Evolutionary conservation across 768 basidiomycete genomes (phyloP).

Genomic region (Phallus indusiatus): DNA sequence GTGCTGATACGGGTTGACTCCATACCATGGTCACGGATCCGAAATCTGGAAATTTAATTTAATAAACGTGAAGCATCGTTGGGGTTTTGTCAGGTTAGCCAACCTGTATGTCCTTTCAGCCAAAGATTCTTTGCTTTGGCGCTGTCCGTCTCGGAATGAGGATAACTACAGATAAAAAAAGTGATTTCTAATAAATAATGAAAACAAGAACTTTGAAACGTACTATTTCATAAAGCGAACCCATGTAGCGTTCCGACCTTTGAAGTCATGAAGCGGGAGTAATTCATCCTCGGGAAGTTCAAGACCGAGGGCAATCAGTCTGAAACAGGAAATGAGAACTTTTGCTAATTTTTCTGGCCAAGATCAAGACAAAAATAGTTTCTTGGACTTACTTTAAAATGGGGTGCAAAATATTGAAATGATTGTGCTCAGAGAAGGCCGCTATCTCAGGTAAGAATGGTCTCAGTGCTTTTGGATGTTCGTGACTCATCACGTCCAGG

Average conservation of each 20-base stretch:
- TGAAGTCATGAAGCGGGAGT: slow-evolving; percentile 37
- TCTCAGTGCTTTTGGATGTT: slow-evolving; percentile 40
- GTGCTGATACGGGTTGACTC: slow-evolving; percentile 28
- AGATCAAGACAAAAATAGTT: neutral
- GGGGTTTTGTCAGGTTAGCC: too few relatives aligned
- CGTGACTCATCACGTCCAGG: slow-evolving; percentile 34
- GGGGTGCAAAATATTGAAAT: slow-evolving; percentile 37
- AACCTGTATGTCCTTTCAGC: slow-evolving; percentile 31
- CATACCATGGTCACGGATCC: slow-evolving; percentile 27
- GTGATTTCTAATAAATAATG: slow-evolving; percentile 17
- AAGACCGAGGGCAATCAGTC: slow-evolving; percentile 42
- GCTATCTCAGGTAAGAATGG: slow-evolving; percentile 46
- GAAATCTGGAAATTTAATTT: slow-evolving; percentile 19
- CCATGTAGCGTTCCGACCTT: slow-evolving; percentile 29
- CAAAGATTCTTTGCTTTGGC: slow-evolving; percentile 21
- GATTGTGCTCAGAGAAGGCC: slow-evolving; percentile 40
- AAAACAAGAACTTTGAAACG: too few relatives aligned
- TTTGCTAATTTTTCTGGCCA: slow-evolving; percentile 13
- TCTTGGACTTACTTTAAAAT: neutral
- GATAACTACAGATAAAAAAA: slow-evolving; percentile 18
- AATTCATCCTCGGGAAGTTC: slow-evolving; percentile 46
- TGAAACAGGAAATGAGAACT: slow-evolving; percentile 18
- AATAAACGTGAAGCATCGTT: too few relatives aligned
- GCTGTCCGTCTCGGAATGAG: slow-evolving; percentile 25
- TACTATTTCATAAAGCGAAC: slow-evolving; percentile 64